A percentile compares a stretch with the other conserved stretches of the same genome.
These are phyloP conservation scores for Sporothrix curviconia DNA, from an alignment of 2,329 filamentous ascomycete species.

Conservation along the genomic window DNA sequence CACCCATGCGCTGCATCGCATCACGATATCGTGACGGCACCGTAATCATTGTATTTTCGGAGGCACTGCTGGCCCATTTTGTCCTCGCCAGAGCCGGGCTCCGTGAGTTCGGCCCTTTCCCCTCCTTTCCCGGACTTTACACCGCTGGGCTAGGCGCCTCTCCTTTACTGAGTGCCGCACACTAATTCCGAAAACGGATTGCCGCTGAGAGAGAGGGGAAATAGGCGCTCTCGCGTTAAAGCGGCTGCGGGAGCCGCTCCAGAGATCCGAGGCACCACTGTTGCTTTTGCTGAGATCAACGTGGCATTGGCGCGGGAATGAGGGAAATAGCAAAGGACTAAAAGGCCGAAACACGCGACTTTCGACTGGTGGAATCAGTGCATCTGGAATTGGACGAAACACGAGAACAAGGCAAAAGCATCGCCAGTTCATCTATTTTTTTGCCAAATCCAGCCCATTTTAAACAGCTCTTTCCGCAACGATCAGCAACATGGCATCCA, in stretches of 20 bases:
- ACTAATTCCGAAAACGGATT: constrained; percentile 2
- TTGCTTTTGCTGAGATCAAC: not conserved
- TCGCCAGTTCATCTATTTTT: not conserved
- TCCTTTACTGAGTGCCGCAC: not conserved
- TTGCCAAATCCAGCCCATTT: not conserved
- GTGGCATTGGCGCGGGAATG: constrained; percentile 1
- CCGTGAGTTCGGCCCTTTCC: not conserved
- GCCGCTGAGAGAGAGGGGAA: not conserved
- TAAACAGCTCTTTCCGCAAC: too few relatives aligned
- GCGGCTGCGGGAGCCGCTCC: not conserved
- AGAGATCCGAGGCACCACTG: not conserved
- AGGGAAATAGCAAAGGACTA: not conserved
- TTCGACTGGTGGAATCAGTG: not conserved
- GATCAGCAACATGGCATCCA: constrained; percentile 18
- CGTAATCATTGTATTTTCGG: too few relatives aligned
- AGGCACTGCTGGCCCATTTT: too few relatives aligned
- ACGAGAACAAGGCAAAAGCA: too few relatives aligned
- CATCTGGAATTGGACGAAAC: not conserved
- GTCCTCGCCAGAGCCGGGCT: not conserved
- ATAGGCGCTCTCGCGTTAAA: not conserved
- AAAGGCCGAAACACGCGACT: not conserved
- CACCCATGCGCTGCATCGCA: too few relatives aligned
- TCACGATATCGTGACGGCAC: too few relatives aligned
- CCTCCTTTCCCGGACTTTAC: not conserved
- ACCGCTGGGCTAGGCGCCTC: too few relatives aligned